phyloP scores from a whole-genome alignment of 2,329 filamentous ascomycete species.

The Hawksworthiomyces lignivorus region DNA sequence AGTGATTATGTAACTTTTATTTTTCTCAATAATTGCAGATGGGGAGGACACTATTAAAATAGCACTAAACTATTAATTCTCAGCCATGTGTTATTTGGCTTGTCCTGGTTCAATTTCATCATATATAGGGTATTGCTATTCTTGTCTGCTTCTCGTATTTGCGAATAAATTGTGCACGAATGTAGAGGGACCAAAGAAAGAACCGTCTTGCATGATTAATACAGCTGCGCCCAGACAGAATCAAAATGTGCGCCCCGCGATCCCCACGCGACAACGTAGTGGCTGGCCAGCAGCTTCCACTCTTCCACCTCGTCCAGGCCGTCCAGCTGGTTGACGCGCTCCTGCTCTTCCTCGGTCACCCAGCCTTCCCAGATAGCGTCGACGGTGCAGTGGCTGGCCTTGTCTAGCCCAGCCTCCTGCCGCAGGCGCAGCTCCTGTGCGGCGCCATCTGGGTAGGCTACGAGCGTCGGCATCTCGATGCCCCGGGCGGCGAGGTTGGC shows the following conservation, averaged over 20 bases:
- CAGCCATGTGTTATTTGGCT: too few species aligned
- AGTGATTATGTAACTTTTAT: too few species aligned
- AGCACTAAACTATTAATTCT: too few species aligned
- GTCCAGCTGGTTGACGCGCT: conserved; percentile 70
- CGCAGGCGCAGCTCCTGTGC: conserved; percentile 63
- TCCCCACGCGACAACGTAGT: conserved; percentile 89
- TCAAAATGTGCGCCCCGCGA: conserved; percentile 51
- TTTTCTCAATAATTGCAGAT: too few species aligned
- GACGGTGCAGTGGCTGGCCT: conserved; percentile 35
- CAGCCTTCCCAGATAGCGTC: conserved; percentile 66
- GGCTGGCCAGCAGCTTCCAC: conserved; percentile 75
- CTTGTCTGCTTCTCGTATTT: too few species aligned
- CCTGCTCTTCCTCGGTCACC: conserved; percentile 64
- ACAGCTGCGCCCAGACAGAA: conserved; percentile 21
- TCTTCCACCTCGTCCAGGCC: conserved; percentile 94
- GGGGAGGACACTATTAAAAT: too few species aligned
- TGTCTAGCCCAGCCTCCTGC: conserved; percentile 53
- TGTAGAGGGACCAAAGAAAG: too few species aligned
- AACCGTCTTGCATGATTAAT: too few species aligned
- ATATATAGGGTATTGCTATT: too few species aligned
- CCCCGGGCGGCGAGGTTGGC: conserved; percentile 75
- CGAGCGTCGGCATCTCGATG: conserved; percentile 77
- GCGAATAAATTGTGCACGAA: too few species aligned
- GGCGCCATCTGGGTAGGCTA: conserved; percentile 58
- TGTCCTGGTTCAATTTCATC: too few species aligned